Conservation (phyloP, 768 basidiomycete species). For the Pleurotus salmoneostramineus region DNA sequence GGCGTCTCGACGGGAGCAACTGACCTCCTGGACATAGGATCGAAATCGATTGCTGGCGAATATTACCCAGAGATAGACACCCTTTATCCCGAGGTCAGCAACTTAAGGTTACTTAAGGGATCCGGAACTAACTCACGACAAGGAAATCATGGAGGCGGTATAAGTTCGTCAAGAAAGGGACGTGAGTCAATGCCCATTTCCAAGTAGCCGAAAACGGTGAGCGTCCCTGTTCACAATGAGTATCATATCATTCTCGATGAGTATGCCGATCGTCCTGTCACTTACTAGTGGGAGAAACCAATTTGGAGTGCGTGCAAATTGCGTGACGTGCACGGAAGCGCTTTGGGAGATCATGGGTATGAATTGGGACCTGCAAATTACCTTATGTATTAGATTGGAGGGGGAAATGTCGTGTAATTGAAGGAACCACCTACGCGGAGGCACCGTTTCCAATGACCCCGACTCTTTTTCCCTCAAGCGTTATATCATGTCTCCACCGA, state of each 20-base stretch:
- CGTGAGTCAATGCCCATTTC: constrained; percentile 37
- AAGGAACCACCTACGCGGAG: constrained; percentile 39
- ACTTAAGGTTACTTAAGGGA: neutral
- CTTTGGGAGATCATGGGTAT: constrained; percentile 40
- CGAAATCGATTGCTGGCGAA: neutral
- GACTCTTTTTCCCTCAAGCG: constrained; percentile 42
- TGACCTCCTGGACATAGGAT: neutral
- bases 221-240: neutral
- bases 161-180: constrained; percentile 31
- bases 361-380: constrained; percentile 29
- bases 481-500: constrained; percentile 37
- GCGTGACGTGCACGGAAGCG: constrained; percentile 33
- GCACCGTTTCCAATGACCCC: constrained; percentile 59
- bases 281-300: constrained; percentile 46
- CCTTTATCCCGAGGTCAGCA: constrained; percentile 6
- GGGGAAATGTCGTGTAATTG: constrained; percentile 9
- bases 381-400: neutral
- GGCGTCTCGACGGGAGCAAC: neutral
- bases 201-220: constrained; percentile 8
- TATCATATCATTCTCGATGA: neutral
- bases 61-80: constrained; percentile 4
- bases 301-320: constrained; percentile 47
- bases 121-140: neutral
- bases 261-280: neutral
- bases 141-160: constrained; percentile 12